Base-by-base conservation (phyloP, 257 asterid species). In the Eucommia ulmoides region DNA sequence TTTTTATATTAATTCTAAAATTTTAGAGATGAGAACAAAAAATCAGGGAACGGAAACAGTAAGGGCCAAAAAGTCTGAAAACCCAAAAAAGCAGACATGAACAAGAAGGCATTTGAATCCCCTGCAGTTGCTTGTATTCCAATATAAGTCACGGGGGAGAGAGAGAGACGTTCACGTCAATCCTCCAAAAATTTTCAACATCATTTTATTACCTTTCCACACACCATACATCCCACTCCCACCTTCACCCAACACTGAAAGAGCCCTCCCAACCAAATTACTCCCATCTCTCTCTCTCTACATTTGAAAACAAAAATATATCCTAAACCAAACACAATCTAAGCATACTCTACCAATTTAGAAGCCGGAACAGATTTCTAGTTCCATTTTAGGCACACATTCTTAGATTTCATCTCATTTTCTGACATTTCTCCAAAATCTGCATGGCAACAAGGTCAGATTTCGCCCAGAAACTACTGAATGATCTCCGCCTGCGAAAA, bases 381-480 rank as follows among this genome's bases (percentile, higher is more conserved):
- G 49, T 29, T 65, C 38, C 19, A 24, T 12, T 33, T 52, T n/a
- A 10, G 23, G 23, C 42, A 10, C 24, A 12, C n/a, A n/a, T n/a
- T n/a, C n/a, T n/a, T n/a, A n/a, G n/a, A n/a, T n/a, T n/a, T n/a
- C n/a, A n/a, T n/a, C n/a, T n/a, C n/a, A n/a, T n/a, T n/a, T n/a
- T n/a, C n/a, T n/a, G n/a, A n/a, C n/a, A n/a, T n/a, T n/a, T n/a
- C n/a, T n/a, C n/a, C n/a, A n/a, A n/a, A n/a, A n/a, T n/a, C 60
- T 63, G 21, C 55, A 84, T 86, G 94, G 59, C 86, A 1, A 20
- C 74, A 3, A 84, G 74, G 49, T 65, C 93, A 2, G 95, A 84
- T 64, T 79, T 88, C 41, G 95, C 95, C 0, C 94, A 88, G 84
- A 88, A 88, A 65, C 70, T 88, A 72, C 87, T 88, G 45, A 52